Percentiles rank a stretch among this genome's conserved stretches.
Evolutionary conservation across 768 basidiomycete species (phyloP).

Genomic region (Phaeolepiota aurea): DNA sequence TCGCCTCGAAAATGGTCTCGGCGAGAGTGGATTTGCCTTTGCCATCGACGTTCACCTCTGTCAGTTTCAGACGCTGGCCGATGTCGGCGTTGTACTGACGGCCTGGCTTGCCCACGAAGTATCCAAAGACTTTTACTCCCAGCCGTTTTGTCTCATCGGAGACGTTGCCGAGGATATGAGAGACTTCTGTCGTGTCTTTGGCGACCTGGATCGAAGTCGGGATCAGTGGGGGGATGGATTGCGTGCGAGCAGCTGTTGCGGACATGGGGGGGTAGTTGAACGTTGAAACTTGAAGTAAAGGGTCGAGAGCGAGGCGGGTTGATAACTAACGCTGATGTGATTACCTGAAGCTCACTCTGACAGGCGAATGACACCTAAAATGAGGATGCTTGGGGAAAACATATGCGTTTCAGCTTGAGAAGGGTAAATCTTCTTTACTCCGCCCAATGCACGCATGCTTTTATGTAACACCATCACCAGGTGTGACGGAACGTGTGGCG

Average conservation of each 20-base stretch:
- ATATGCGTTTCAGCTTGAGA: too few relatives aligned
- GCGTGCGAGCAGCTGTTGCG: neutral
- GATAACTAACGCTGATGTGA: too few relatives aligned
- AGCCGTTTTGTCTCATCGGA: constrained; percentile 27
- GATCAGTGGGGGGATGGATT: neutral
- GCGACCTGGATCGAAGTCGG: neutral
- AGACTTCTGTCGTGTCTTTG: constrained; percentile 13
- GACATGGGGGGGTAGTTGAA: too few relatives aligned
- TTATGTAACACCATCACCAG: too few relatives aligned
- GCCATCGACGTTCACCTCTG: constrained; percentile 27
- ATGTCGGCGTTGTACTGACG: constrained; percentile 28
- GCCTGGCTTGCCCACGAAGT: constrained; percentile 26
- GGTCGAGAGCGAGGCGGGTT: too few relatives aligned
- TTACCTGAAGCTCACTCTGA: too few relatives aligned
- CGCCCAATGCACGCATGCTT: too few relatives aligned
- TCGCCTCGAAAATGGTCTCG: constrained; percentile 30
- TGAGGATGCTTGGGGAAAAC: too few relatives aligned
- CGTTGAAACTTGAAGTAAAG: too few relatives aligned
- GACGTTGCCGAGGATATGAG: constrained; percentile 31
- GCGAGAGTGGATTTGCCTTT: constrained; percentile 10
- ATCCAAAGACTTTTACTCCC: constrained; percentile 21
- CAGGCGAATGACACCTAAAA: too few relatives aligned
- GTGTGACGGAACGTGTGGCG: too few relatives aligned
- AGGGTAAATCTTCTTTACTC: too few relatives aligned
- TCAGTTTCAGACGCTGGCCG: constrained; percentile 25